Evolutionary conservation across 768 basidiomycete genomes (phyloP).

Genomic region (Collybia sp.): DNA sequence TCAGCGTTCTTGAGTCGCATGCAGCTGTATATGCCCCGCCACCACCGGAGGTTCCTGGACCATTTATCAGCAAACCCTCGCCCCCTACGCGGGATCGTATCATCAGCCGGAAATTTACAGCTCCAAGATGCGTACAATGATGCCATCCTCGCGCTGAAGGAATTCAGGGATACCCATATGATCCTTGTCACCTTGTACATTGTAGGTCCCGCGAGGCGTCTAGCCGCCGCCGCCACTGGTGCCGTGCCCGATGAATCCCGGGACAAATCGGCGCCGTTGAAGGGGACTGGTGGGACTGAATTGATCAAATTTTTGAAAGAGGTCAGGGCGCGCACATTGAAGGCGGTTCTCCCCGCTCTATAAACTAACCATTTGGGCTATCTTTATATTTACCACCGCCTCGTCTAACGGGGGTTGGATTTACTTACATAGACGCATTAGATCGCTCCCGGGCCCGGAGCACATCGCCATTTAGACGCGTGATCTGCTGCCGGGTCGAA

Average conservation of each 20-base stretch:
- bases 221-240: slow-evolving; percentile 7
- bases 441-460: too few species aligned
- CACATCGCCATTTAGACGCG: too few species aligned
- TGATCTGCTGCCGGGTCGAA: too few species aligned
- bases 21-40: slow-evolving; percentile 81
- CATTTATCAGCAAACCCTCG: slow-evolving; percentile 62
- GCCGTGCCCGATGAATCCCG: slow-evolving; percentile 6
- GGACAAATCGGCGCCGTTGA: slow-evolving; percentile 29
- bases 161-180: slow-evolving; percentile 78
- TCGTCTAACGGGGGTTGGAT: too few species aligned
- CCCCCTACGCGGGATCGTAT: slow-evolving; percentile 57
- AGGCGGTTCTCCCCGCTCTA: too few species aligned
- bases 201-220: slow-evolving; percentile 58
- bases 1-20: slow-evolving; percentile 65
- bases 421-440: too few species aligned
- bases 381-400: too few species aligned
- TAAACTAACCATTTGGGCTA: too few species aligned
- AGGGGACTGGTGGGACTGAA: slow-evolving; percentile 81
- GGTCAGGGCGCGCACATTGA: slow-evolving; percentile 59
- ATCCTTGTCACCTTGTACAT: slow-evolving; percentile 76
- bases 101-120: slow-evolving; percentile 21
- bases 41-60: slow-evolving; percentile 71
- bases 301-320: slow-evolving; percentile 74
- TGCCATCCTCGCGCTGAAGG: slow-evolving; percentile 63
- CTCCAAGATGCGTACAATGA: slow-evolving; percentile 59